Evolutionary conservation across 495 filamentous ascomycete species (phyloP), one percentile per base, ranked within the genome.

Genomic region (Choiromyces venosus): DNA sequence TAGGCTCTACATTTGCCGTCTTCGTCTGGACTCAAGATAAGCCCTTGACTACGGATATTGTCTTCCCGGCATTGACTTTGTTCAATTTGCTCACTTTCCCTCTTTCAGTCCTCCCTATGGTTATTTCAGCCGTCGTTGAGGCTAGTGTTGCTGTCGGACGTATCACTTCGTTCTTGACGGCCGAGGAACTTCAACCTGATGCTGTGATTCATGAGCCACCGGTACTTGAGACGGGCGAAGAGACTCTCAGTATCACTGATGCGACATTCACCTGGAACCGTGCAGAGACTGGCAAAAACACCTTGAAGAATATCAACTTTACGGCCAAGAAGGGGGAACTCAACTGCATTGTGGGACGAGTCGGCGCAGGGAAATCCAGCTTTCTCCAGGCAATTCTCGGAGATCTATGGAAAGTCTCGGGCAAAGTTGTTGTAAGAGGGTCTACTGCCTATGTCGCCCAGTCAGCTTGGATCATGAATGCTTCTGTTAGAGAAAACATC

Each of bases 381-480:
- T 85, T 99, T 68, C 85, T 99, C 19, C 90, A 94, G 80, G 87
- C 92, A 42, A 86, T 97, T 37, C 86, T 98, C 3, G 96, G 96
- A 68, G 92, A 97, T 82, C 82, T 99, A 9, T 97, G 90, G 90
- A 98, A 97, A 82, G 86, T 88, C 52, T 89, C 92, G 72, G 96
- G 96, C 69, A 87, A 94, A 73, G 95, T 97, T 9, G 83, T 90
- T 37, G 83, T 98, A 36, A 90, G 91, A 74, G 96, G 96, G 25
- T 86, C 85, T 19, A 87, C 91, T 33, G 96, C 96, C 8, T 99
- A 97, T 80, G 96, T 96, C 75, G 91, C 93, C 33, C 96, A 99
- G 82, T 87, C 91, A 77, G 82, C 93, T 36, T 99, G 96, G 94
- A 90, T 99, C 46, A 98, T 97, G 94, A 99, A 98, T 79, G 94